These are phyloP conservation scores for Trametes pubescens DNA, from an alignment of 1,284 basidiomycete species.

Conservation along the genomic window DNA sequence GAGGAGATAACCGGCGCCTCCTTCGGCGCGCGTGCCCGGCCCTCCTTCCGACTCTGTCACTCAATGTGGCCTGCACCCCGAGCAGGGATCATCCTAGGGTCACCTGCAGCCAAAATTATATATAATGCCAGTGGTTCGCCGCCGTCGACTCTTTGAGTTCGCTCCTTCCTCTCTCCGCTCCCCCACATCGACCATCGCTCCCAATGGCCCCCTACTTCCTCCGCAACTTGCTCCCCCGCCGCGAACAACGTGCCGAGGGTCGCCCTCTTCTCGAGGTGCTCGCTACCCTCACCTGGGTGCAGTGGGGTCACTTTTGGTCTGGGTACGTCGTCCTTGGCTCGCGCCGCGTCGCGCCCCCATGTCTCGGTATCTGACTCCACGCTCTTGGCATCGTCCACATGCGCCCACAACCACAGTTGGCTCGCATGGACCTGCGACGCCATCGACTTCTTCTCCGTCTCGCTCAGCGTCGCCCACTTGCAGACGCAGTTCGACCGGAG, in stretches of 20 bases:
- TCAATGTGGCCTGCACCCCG: neutral
- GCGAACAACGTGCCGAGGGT: slow-evolving; percentile 47
- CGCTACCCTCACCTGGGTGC: slow-evolving; percentile 51
- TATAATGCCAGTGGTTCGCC: slow-evolving; percentile 1
- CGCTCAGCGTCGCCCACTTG: slow-evolving; percentile 71
- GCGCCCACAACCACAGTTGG: slow-evolving; percentile 56
- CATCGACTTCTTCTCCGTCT: slow-evolving; percentile 87
- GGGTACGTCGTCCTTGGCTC: slow-evolving; percentile 43
- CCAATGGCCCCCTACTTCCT: slow-evolving; percentile 44
- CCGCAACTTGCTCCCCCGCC: slow-evolving; percentile 45
- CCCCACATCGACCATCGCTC: slow-evolving; percentile 15
- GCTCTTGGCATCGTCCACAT: slow-evolving; percentile 26
- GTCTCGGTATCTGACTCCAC: slow-evolving; percentile 16
- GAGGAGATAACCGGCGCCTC: slow-evolving; percentile 20
- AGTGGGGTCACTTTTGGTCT: slow-evolving; percentile 58
- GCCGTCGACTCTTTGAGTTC: neutral
- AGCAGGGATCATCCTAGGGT: neutral
- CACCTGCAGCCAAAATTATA: slow-evolving; percentile 1
- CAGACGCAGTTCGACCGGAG: slow-evolving; percentile 57
- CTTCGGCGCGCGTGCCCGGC: neutral
- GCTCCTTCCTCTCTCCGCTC: slow-evolving; percentile 9
- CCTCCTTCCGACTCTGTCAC: neutral
- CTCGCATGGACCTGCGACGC: slow-evolving; percentile 84
- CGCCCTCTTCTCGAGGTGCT: slow-evolving; percentile 48
- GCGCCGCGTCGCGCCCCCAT: slow-evolving; percentile 8